Evolutionary conservation across 148 eudicot genomes (phyloP).

Genomic region (Camellia granthamiana): DNA sequence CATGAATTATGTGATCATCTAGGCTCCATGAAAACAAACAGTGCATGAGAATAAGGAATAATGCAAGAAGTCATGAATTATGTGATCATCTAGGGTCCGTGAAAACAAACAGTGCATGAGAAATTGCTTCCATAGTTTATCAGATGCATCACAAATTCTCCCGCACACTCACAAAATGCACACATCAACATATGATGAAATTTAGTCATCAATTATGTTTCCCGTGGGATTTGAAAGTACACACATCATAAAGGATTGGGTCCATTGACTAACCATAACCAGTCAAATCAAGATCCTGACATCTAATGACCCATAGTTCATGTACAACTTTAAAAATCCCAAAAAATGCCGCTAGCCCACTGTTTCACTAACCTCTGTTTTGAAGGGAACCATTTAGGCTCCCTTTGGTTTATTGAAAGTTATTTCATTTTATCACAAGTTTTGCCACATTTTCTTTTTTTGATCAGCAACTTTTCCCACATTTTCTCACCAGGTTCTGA

Average conservation of each 20-base stretch:
- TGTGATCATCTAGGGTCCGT: neutral
- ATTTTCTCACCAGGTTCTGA: too few species aligned
- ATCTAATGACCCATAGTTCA: too few species aligned
- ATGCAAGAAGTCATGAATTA: neutral
- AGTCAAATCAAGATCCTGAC: too few species aligned
- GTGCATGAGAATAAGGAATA: neutral
- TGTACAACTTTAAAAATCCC: too few species aligned
- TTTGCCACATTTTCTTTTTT: too few species aligned
- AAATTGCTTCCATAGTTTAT: neutral
- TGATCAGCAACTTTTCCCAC: too few species aligned
- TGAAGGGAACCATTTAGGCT: too few species aligned
- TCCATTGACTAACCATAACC: neutral
- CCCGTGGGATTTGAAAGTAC: neutral
- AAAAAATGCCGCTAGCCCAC: too few species aligned
- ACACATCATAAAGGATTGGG: neutral
- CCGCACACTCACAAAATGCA: neutral
- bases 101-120: neutral
- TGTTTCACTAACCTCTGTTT: too few species aligned
- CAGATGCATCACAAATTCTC: neutral
- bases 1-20: neutral
- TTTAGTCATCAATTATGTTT: neutral
- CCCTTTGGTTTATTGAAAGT: too few species aligned
- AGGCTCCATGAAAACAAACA: neutral
- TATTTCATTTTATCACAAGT: too few species aligned
- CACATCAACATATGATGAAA: neutral